Percentiles rank a stretch among this genome's conserved stretches.
Evolutionary conservation across 1,284 basidiomycete genomes (phyloP).

Genomic region (Dichomitus squalens): DNA sequence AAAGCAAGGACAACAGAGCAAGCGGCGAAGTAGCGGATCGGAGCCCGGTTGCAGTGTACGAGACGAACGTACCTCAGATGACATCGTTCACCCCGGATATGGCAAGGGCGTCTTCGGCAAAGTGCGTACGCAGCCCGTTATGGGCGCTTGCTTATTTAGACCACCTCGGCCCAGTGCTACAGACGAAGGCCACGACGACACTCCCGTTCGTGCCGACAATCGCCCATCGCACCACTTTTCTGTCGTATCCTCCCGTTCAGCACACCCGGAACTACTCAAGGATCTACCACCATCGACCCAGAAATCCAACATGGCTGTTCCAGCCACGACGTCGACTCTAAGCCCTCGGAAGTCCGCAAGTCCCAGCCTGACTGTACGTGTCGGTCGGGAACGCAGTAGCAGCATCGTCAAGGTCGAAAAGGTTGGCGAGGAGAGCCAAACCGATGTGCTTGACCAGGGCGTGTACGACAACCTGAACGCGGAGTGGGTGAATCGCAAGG

Average conservation of each 20-base stretch:
- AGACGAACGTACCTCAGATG: no score
- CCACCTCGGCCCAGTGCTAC: constrained; percentile 9
- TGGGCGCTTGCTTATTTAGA: constrained; percentile 18
- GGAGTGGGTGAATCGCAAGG: constrained; percentile 98
- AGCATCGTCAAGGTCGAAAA: constrained; percentile 90
- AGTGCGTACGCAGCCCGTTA: constrained; percentile 14
- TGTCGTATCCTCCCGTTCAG: neutral
- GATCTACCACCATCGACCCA: neutral
- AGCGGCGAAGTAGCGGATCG: neutral
- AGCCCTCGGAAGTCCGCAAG: constrained; percentile 27
- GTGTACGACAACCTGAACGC: constrained; percentile 92
- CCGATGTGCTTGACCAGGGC: constrained; percentile 81
- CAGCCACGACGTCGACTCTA: constrained; percentile 31
- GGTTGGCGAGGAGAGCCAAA: constrained; percentile 76
- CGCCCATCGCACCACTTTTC: constrained; percentile 16
- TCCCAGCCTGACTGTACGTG: constrained; percentile 35
- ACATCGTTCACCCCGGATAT: constrained; percentile 11
- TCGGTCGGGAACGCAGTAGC: constrained; percentile 69
- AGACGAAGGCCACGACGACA: constrained; percentile 23
- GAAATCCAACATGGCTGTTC: constrained; percentile 21
- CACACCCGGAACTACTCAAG: no score
- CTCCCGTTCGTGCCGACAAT: constrained; percentile 6
- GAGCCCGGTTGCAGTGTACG: neutral
- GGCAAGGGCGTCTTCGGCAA: constrained; percentile 5
- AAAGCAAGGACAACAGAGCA: neutral